These are phyloP conservation scores for Brassica rapa DNA, from an alignment of 345 rosid species.

Conservation along the genomic window DNA sequence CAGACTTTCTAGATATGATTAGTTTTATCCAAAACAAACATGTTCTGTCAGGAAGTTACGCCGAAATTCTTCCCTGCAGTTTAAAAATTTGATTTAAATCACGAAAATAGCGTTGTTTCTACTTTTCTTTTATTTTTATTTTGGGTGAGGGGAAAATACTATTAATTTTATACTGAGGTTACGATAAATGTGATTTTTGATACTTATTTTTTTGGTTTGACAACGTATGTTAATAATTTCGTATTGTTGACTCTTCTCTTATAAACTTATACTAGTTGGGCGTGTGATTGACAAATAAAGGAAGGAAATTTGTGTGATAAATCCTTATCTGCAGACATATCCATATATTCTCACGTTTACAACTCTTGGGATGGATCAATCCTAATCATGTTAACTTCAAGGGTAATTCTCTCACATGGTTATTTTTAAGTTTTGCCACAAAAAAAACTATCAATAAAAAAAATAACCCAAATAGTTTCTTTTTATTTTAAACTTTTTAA, in stretches of 20 bases:
- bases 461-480: too few relatives aligned
- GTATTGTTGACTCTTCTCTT: too few relatives aligned
- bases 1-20: slow-evolving; percentile 14
- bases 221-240: too few relatives aligned
- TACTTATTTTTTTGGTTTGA: too few relatives aligned
- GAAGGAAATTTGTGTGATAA: background rate
- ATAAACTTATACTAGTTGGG: too few relatives aligned
- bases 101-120: background rate
- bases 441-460: too few relatives aligned
- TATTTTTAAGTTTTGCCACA: too few relatives aligned
- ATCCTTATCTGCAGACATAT: background rate
- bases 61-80: background rate
- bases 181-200: too few relatives aligned
- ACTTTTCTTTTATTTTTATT: background rate
- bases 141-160: background rate
- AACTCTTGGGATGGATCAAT: background rate
- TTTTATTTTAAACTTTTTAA: too few relatives aligned
- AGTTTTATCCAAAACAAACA: background rate
- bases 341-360: background rate
- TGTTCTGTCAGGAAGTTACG: slow-evolving; percentile 16
- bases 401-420: too few relatives aligned
- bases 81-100: background rate
- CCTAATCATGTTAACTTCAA: background rate
- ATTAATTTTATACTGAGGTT: too few relatives aligned
- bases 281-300: too few relatives aligned